These are phyloP conservation scores for Puya raimondii DNA, from an alignment of 176 grass and related monocot species.

Conservation along the genomic window DNA sequence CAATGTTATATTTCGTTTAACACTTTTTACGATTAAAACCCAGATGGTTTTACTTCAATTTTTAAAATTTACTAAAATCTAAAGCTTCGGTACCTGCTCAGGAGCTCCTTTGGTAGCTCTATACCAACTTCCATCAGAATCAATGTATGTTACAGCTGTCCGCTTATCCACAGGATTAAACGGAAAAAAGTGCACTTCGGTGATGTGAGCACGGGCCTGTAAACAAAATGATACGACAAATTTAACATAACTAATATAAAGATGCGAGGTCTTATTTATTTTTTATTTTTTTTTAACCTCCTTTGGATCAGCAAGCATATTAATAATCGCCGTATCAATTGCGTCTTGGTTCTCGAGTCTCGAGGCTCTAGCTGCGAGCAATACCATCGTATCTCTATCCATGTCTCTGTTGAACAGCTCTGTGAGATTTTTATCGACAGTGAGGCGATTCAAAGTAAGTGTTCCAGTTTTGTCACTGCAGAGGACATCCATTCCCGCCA, in stretches of 20 bases:
- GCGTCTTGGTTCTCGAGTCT: constrained; percentile 84
- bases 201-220: constrained; percentile 72
- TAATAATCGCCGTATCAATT: constrained; percentile 71
- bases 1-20: too few relatives aligned
- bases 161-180: constrained; percentile 86
- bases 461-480: constrained; percentile 93
- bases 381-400: constrained; percentile 58
- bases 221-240: not conserved
- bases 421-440: constrained; percentile 63
- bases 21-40: too few relatives aligned
- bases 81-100: constrained; percentile 47
- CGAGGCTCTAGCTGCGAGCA: constrained; percentile 67
- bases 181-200: constrained; percentile 71
- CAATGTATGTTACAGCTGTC: constrained; percentile 76
- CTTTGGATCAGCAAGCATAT: constrained; percentile 70
- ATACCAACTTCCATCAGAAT: constrained; percentile 55
- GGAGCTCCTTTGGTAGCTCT: constrained; percentile 85
- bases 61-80: not conserved
- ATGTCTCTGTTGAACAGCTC: constrained; percentile 61
- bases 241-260: not conserved
- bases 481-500: constrained; percentile 90
- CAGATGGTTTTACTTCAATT: too few relatives aligned
- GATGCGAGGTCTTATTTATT: not conserved
- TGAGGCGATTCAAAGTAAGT: constrained; percentile 73
- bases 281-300: constrained; percentile 37